Base-by-base conservation (phyloP, 805 yeast species). In the Ogataea ramenticola region DNA sequence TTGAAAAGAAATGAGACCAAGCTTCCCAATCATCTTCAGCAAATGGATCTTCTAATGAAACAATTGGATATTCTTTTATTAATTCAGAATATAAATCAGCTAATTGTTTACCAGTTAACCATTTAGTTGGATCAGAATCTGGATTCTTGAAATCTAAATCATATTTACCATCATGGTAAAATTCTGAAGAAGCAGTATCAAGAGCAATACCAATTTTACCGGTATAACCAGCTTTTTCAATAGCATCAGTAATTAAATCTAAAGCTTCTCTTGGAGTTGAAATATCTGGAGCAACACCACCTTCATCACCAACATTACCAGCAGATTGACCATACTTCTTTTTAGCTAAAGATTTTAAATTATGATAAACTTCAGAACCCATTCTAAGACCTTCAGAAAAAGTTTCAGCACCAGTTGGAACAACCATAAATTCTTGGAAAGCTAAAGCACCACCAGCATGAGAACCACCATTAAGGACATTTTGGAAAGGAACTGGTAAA, bases 271-370 rank as follows among this genome's bases (percentile, higher is more conserved):
- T 86, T 67, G 99, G 91, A 60, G 96, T 80, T 57, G 84, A 79
- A 58, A 93, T 82, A 72, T 89, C 87, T 72, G 99, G 99, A 63
- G 99, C 99, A 77, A 91, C 96, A 82, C 99, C 99, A 85, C 99
- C 99, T 80, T 91, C 99, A 74, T 91, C 99, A 82, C 99, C 99
- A 68, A 91, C 99, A 77, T 91, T 91, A 75, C 96, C 98, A 64
- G 99, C 99, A 52, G 95, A 83, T 66, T 87, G 84, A 68, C 99
- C 99, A 84, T 91, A 93, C 70, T 75, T 78, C 82, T 87, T 83
- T 82, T 87, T 86, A 71, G 98, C 84, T 63, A 86, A 75, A 55
- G 90, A 72, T 80, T 93, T 93, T 72, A 91, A 82, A 75, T 79
- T 77, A 82, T 91, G 98, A 93, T 91, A 91, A 60, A 90, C 96